phyloP scores from a whole-genome alignment of 2,329 filamentous ascomycete species.

The Epichloe gansuensis region DNA sequence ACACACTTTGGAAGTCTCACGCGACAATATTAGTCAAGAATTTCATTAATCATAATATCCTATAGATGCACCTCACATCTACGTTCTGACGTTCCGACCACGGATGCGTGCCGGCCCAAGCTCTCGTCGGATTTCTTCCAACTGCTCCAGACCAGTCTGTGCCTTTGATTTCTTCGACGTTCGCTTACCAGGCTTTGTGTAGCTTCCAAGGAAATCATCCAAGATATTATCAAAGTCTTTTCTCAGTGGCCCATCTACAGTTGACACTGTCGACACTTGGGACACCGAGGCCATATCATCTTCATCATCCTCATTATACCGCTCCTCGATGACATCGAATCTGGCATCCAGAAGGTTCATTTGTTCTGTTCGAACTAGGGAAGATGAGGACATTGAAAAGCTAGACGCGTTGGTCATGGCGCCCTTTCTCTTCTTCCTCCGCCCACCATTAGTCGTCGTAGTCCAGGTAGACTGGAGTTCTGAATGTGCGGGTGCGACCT shows the following conservation, averaged over 20 bases:
- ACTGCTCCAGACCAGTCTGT: slow-evolving; percentile 70
- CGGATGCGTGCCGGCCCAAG: slow-evolving; percentile 62
- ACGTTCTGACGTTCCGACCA: slow-evolving; percentile 9
- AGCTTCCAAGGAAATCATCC: slow-evolving; percentile 78
- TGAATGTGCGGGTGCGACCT: slow-evolving; percentile 36
- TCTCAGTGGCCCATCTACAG: slow-evolving; percentile 54
- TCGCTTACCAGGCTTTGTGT: slow-evolving; percentile 60
- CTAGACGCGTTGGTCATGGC: slow-evolving; percentile 76
- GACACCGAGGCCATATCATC: slow-evolving; percentile 44
- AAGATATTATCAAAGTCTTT: slow-evolving; percentile 80
- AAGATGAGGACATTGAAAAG: slow-evolving; percentile 87
- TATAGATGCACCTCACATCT: not conserved
- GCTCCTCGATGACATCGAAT: slow-evolving; percentile 82
- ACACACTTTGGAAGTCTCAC: not conserved
- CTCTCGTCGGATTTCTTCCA: slow-evolving; percentile 76
- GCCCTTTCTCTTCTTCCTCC: slow-evolving; percentile 89
- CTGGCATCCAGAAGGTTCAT: slow-evolving; percentile 73
- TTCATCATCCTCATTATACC: slow-evolving; percentile 44
- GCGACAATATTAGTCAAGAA: not conserved
- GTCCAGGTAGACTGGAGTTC: slow-evolving; percentile 61
- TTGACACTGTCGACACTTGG: slow-evolving; percentile 49
- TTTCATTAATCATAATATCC: slow-evolving; percentile 4
- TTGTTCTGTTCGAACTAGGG: slow-evolving; percentile 76
- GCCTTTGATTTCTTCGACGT: slow-evolving; percentile 68
- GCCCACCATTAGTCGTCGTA: slow-evolving; percentile 64